Evolutionary conservation across 768 basidiomycete genomes (phyloP).

Genomic region (Suillus tomentosus): DNA sequence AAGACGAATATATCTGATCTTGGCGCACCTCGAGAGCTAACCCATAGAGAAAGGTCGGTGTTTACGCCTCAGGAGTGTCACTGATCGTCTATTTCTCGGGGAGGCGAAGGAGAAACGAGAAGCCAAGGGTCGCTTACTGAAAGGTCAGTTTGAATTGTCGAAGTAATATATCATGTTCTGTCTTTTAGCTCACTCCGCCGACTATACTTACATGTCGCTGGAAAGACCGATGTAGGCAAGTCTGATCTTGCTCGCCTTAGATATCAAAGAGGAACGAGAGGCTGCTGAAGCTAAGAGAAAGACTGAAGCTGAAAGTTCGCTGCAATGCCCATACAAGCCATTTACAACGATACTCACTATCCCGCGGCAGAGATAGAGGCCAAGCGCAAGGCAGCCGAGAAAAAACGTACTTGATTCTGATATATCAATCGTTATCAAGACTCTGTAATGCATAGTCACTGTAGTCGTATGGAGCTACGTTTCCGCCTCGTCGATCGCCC

Average conservation of each 20-base stretch:
- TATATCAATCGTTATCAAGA: too few species aligned
- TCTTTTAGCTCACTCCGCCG: not conserved
- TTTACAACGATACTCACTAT: too few species aligned
- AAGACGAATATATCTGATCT: constrained; percentile 78
- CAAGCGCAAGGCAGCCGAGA: too few species aligned
- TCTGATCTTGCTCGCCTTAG: constrained; percentile 83
- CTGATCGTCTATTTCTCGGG: constrained; percentile 23
- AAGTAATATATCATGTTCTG: not conserved
- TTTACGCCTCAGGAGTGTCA: constrained; percentile 7
- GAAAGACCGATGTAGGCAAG: constrained; percentile 94
- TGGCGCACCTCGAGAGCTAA: constrained; percentile 58
- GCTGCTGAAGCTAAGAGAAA: too few species aligned
- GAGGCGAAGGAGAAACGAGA: constrained; percentile 83
- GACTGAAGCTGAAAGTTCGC: too few species aligned
- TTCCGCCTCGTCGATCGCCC: constrained; percentile 1
- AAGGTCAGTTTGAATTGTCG: constrained; percentile 52
- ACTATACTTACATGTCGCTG: constrained; percentile 64
- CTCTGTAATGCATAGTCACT: too few species aligned
- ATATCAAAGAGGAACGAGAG: constrained; percentile 63
- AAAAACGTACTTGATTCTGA: too few species aligned
- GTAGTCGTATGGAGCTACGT: too few species aligned
- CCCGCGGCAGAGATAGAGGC: too few species aligned
- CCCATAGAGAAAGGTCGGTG: constrained; percentile 64
- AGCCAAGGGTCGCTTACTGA: constrained; percentile 81
- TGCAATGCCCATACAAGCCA: too few species aligned